Percentiles rank a stretch among this genome's conserved stretches.
phyloP scores from a whole-genome alignment of 352 stramenopile species.

The Nothophytophthora sp. region DNA sequence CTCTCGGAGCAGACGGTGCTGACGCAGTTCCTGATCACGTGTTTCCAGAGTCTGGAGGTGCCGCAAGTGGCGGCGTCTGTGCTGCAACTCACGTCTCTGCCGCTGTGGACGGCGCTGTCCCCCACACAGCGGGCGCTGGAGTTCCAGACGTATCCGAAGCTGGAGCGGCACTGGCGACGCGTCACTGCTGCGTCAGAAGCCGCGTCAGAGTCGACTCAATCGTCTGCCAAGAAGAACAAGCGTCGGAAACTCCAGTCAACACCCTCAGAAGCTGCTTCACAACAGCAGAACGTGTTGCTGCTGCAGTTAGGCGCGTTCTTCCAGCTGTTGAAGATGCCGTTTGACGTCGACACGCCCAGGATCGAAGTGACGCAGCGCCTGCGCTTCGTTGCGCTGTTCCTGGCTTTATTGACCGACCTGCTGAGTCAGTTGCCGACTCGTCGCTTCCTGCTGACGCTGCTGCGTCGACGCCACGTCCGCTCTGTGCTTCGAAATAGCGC shows the following conservation, averaged over 20 bases:
- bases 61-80: slow-evolving; percentile 45
- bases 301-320: slow-evolving; percentile 54
- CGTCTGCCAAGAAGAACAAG: slow-evolving; percentile 31
- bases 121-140: slow-evolving; percentile 58
- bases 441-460: slow-evolving; percentile 74
- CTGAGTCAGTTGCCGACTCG: slow-evolving; percentile 89
- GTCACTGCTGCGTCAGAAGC: slow-evolving; percentile 6
- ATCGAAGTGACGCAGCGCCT: slow-evolving; percentile 16
- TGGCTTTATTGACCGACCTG: slow-evolving; percentile 87
- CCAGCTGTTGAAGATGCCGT: slow-evolving; percentile 18
- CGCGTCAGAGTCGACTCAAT: slow-evolving; percentile 13
- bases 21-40: slow-evolving; percentile 60
- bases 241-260: slow-evolving; percentile 31
- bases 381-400: slow-evolving; percentile 59
- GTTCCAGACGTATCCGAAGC: slow-evolving; percentile 64
- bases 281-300: slow-evolving; percentile 35
- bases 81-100: slow-evolving; percentile 66
- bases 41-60: slow-evolving; percentile 66
- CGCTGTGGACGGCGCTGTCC: slow-evolving; percentile 62
- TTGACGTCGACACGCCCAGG: slow-evolving; percentile 27
- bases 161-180: slow-evolving; percentile 69
- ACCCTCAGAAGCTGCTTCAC: background rate
- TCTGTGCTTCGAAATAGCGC: slow-evolving; percentile 37
- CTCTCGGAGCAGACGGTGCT: slow-evolving; percentile 55
- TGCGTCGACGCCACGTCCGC: slow-evolving; percentile 68